Evolutionary conservation across 1,284 basidiomycete species (phyloP).

Genomic region (Boletus albobrunnescens): DNA sequence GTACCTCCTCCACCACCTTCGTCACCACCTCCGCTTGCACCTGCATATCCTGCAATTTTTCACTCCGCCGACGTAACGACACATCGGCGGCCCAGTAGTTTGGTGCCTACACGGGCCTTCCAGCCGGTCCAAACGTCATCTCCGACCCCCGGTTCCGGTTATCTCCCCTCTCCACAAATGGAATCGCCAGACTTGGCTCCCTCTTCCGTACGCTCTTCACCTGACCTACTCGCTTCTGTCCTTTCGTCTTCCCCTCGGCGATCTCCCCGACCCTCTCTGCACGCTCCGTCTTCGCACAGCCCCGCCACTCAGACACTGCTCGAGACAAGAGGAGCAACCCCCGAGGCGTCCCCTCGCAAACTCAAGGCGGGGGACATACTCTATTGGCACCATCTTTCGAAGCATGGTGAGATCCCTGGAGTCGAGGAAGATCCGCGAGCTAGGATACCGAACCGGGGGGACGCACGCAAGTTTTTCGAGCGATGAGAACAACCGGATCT

Average conservation of each 20-base stretch:
- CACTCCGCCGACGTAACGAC: conserved; percentile 17
- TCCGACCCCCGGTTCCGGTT: conserved; percentile 32
- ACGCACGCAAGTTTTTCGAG: conserved; percentile 19
- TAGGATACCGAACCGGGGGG: conserved; percentile 25
- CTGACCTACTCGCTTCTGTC: conserved; percentile 20
- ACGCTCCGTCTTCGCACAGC: conserved; percentile 16
- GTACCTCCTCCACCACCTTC: conserved; percentile 32
- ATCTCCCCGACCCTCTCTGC: conserved; percentile 20
- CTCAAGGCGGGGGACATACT: conserved; percentile 64
- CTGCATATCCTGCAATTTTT: conserved; percentile 19
- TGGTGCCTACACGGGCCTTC: conserved; percentile 19
- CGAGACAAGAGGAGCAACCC: conserved; percentile 10
- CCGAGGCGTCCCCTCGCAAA: conserved; percentile 31
- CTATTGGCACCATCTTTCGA: conserved; percentile 75
- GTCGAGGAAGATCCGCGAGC: conserved; percentile 58
- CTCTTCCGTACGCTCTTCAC: conserved; percentile 28
- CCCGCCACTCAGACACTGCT: conserved; percentile 20
- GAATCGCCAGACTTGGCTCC: conserved; percentile 20
- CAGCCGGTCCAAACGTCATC: conserved; percentile 17
- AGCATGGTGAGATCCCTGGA: conserved; percentile 70
- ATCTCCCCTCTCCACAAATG: conserved; percentile 38
- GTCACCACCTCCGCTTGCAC: conserved; percentile 23
- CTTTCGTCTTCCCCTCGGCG: conserved; percentile 14
- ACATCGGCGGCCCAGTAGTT: conserved; percentile 11
- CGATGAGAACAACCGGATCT: conserved; percentile 26